Conservation (phyloP, 2,329 filamentous ascomycete genomes). For the Aspergillus fumigatiaffinis region DNA sequence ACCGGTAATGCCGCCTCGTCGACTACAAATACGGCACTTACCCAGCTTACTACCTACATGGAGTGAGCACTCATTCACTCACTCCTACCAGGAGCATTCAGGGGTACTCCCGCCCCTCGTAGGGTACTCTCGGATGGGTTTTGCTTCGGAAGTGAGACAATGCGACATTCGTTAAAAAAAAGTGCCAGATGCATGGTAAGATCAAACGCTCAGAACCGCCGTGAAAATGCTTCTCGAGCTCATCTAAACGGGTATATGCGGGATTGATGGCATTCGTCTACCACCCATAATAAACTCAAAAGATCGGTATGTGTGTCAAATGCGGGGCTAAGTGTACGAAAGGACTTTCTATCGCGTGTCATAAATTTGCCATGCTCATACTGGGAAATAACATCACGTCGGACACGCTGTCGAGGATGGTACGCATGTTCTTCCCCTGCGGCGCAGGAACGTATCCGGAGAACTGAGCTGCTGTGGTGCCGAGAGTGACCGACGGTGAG, state of each 20-base stretch:
- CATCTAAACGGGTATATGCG: neutral
- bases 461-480: constrained; percentile 2
- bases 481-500: constrained; percentile 6
- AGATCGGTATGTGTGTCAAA: neutral
- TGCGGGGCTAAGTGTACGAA: neutral
- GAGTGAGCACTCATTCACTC: too few species aligned
- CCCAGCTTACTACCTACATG: too few species aligned
- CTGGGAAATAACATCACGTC: constrained; percentile 35
- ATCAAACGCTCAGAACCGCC: neutral
- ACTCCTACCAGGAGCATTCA: too few species aligned
- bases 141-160: too few species aligned
- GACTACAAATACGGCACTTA: too few species aligned
- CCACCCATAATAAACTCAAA: neutral
- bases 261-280: neutral
- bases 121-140: too few species aligned
- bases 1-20: neutral
- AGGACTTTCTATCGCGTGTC: neutral
- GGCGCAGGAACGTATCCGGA: constrained; percentile 6
- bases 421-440: constrained; percentile 26
- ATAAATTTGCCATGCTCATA: constrained; percentile 19
- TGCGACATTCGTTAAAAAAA: neutral
- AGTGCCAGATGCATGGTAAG: neutral
- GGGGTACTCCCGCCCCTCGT: too few species aligned
- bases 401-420: constrained; percentile 31
- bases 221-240: neutral